phyloP scores from a whole-genome alignment of 1,139 yeast genomes.

The Lodderomyces orthopsilosis region DNA sequence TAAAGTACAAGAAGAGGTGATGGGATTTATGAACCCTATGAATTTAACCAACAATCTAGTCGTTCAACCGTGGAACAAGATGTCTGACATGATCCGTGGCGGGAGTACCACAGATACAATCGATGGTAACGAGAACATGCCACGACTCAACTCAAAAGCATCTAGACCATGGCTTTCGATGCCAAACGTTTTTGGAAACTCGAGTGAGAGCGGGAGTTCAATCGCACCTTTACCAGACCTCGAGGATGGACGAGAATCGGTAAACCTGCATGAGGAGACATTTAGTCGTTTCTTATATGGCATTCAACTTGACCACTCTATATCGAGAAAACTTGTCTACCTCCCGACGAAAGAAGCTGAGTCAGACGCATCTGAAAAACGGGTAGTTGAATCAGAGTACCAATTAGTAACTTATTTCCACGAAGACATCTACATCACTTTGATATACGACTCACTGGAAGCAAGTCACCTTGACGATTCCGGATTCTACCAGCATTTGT shows the following conservation, averaged over 20 bases:
- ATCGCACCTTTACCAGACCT: background rate
- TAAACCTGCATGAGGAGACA: constrained; percentile 19
- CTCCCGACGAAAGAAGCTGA: constrained; percentile 17
- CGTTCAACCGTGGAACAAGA: constrained; percentile 39
- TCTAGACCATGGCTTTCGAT: constrained; percentile 22
- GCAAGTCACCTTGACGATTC: constrained; percentile 20
- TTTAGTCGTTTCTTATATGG: constrained; percentile 31
- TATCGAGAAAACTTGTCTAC: constrained; percentile 29
- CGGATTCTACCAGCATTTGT: constrained; percentile 24
- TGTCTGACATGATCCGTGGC: constrained; percentile 25
- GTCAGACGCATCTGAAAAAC: constrained; percentile 11
- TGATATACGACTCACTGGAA: constrained; percentile 31
- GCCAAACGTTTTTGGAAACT: constrained; percentile 22
- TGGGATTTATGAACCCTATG: constrained; percentile 29
- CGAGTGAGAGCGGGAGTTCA: background rate
- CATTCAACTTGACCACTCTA: constrained; percentile 15
- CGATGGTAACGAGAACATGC: background rate
- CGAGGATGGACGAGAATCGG: constrained; percentile 9
- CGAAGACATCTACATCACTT: constrained; percentile 23
- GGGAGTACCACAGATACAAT: constrained; percentile 2
- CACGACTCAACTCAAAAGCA: background rate
- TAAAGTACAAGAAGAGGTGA: background rate
- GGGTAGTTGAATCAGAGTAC: constrained; percentile 20
- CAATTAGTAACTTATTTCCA: constrained; percentile 31
- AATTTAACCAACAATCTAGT: constrained; percentile 37